These are phyloP conservation scores for Porosira glacialis DNA, from an alignment of 352 stramenopile genomes.

Conservation along the genomic window DNA sequence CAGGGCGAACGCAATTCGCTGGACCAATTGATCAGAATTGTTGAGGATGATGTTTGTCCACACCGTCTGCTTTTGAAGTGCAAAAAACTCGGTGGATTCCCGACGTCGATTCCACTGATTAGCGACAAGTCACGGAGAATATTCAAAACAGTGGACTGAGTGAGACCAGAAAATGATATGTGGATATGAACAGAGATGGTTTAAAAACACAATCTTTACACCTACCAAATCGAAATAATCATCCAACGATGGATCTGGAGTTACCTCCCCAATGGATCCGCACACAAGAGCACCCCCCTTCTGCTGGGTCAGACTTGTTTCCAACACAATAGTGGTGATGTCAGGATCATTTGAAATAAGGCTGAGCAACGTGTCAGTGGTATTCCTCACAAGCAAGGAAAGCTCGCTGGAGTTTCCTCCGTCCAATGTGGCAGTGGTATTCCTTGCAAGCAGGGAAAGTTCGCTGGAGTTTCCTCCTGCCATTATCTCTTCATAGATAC, in stretches of 20 bases:
- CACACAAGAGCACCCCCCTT: conserved; percentile 38
- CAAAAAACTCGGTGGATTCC: not conserved
- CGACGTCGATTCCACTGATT: not conserved
- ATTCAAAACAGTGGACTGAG: not conserved
- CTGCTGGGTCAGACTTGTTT: conserved; percentile 16
- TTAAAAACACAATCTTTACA: not conserved
- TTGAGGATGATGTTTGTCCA: conserved; percentile 28
- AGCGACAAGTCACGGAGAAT: not conserved
- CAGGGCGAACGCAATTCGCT: conserved; percentile 79
- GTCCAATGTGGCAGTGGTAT: no score
- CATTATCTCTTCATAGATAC: no score
- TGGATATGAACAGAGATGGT: not conserved
- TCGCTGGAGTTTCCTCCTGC: no score
- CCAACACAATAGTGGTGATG: conserved; percentile 23
- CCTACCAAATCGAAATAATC: not conserved
- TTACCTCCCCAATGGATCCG: conserved; percentile 32
- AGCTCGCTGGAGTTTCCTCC: no score
- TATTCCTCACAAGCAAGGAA: conserved; percentile 31
- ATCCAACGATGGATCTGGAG: not conserved
- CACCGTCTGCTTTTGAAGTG: not conserved
- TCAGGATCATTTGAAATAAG: conserved; percentile 27
- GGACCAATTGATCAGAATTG: conserved; percentile 72
- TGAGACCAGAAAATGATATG: not conserved
- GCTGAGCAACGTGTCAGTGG: conserved; percentile 15
- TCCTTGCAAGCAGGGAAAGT: no score